These are phyloP conservation scores for Tilletia indica DNA, from an alignment of 1,284 basidiomycete genomes.

Conservation along the genomic window DNA sequence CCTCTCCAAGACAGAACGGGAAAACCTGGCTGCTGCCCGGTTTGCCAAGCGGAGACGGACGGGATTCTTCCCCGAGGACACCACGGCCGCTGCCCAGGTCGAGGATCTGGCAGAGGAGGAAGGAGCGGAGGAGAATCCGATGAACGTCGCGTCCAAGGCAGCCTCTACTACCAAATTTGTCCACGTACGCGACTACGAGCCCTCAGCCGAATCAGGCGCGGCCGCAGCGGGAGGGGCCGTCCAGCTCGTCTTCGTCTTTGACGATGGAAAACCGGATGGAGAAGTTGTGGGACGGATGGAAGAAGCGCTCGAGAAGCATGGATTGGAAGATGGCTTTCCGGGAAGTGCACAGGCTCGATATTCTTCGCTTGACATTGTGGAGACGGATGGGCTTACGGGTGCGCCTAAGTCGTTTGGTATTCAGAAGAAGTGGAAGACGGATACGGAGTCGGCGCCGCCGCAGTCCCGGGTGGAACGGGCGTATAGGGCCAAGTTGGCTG, in stretches of 20 bases:
- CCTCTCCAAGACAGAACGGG: background rate
- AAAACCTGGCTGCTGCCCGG: slow-evolving; percentile 25
- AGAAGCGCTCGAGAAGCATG: slow-evolving; percentile 30
- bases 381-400: slow-evolving; percentile 29
- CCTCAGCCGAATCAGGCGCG: slow-evolving; percentile 30
- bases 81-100: slow-evolving; percentile 18
- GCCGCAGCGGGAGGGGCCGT: slow-evolving; percentile 28
- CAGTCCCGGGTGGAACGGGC: slow-evolving; percentile 40
- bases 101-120: slow-evolving; percentile 21
- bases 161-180: slow-evolving; percentile 39
- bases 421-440: background rate
- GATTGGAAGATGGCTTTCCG: slow-evolving; percentile 17
- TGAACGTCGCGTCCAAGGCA: slow-evolving; percentile 25
- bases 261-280: slow-evolving; percentile 35
- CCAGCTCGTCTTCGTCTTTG: slow-evolving; percentile 41
- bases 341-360: background rate
- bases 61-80: slow-evolving; percentile 38
- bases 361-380: slow-evolving; percentile 20
- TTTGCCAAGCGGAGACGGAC: slow-evolving; percentile 43
- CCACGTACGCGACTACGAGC: slow-evolving; percentile 44
- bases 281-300: background rate
- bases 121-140: background rate
- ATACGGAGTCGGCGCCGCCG: slow-evolving; percentile 34
- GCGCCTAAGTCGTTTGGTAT: background rate
- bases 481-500: slow-evolving; percentile 30